Percentiles rank a stretch among this genome's conserved stretches.
Evolutionary conservation across 73 alveolate species (phyloP).

Genomic region (Halteria grandinella): DNA sequence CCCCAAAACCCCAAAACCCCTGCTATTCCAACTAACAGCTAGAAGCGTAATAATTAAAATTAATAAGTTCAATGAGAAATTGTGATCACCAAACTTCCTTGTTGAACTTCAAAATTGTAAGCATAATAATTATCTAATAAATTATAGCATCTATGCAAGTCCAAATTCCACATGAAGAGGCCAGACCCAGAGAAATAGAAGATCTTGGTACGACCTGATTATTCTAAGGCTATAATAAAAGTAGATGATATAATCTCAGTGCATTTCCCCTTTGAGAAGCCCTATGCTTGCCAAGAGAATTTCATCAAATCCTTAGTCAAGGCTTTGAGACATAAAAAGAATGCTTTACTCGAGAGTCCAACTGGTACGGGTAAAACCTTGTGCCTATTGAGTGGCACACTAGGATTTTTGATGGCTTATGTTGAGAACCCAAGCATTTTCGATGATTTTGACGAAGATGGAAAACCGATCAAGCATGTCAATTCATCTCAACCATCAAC

Average conservation of each 20-base stretch:
- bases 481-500: background rate
- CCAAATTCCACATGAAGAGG: background rate
- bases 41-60: too few relatives aligned
- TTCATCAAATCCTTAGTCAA: slow-evolving; percentile 77
- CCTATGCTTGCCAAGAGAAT: slow-evolving; percentile 71
- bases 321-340: slow-evolving; percentile 66
- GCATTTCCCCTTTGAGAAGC: slow-evolving; percentile 79
- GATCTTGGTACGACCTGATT: background rate
- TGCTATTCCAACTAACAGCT: too few relatives aligned
- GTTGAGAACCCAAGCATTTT: background rate
- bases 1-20: too few relatives aligned
- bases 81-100: background rate
- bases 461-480: background rate
- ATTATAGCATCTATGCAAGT: background rate
- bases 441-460: background rate
- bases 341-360: slow-evolving; percentile 83
- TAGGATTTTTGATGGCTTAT: slow-evolving; percentile 45
- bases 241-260: background rate
- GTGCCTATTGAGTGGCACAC: slow-evolving; percentile 62
- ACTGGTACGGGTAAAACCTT: slow-evolving; percentile 93
- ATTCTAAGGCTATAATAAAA: background rate
- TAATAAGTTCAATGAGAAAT: background rate
- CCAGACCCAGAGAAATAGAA: background rate
- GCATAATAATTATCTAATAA: too few relatives aligned
- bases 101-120: background rate